Conservation (phyloP, 345 rosid species). For the Populus tremula region DNA sequence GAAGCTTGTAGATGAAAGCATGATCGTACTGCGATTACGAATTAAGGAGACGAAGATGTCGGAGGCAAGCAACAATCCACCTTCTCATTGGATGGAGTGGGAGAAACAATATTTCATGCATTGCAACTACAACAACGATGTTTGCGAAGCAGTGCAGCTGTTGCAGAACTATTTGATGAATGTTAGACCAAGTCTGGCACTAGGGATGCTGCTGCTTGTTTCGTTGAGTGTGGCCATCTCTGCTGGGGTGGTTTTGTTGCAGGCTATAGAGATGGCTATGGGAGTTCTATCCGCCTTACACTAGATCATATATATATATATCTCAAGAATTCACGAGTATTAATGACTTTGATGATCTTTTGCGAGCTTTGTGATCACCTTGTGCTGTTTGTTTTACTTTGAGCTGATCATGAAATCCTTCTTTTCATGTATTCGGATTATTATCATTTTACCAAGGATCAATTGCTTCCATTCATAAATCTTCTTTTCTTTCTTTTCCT, state of each 20-base stretch:
- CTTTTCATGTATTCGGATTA: too few species aligned
- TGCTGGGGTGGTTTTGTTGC: slow-evolving; percentile 2
- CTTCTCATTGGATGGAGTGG: slow-evolving; percentile 18
- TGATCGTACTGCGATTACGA: slow-evolving; percentile 6
- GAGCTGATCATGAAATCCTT: too few species aligned
- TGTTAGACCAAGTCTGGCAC: slow-evolving; percentile 11
- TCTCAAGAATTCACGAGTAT: too few species aligned
- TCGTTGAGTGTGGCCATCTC: not conserved
- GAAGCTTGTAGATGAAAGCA: slow-evolving; percentile 1
- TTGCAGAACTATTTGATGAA: slow-evolving; percentile 7
- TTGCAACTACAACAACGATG: not conserved
- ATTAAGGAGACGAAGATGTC: not conserved
- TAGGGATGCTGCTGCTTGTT: slow-evolving; percentile 5
- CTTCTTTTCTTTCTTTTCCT: too few species aligned
- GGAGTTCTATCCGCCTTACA: not conserved
- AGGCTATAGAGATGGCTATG: not conserved
- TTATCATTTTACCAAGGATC: too few species aligned
- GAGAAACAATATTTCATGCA: slow-evolving; percentile 4
- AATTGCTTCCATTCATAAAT: too few species aligned
- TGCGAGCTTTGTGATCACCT: too few species aligned
- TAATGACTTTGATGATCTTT: too few species aligned
- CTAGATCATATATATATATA: not conserved
- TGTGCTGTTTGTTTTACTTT: too few species aligned
- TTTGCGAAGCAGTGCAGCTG: slow-evolving; percentile 3
- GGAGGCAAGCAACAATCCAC: not conserved